Percentiles rank a stretch among this genome's conserved stretches.
Evolutionary conservation across 202 grass and related monocot species (phyloP).

Genomic region (Cymbopogon flexuosus): DNA sequence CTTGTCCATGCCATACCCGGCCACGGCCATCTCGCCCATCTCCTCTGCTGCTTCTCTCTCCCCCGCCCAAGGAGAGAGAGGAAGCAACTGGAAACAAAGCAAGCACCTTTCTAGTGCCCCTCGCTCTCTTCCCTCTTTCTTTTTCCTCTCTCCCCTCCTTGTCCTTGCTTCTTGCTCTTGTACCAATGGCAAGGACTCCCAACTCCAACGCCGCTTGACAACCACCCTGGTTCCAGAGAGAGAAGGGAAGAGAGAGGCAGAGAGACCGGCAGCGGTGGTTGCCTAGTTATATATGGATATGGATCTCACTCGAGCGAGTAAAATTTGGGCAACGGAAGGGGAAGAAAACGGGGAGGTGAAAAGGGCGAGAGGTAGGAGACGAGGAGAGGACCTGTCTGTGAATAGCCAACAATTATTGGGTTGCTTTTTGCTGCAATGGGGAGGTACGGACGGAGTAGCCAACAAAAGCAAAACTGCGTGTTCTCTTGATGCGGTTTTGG

Average conservation of each 20-base stretch:
- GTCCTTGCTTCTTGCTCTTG: slow-evolving; percentile 31
- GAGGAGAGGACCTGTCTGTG: slow-evolving; percentile 7
- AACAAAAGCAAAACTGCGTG: slow-evolving; percentile 12
- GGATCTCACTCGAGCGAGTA: slow-evolving; percentile 40
- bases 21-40: slow-evolving; percentile 41
- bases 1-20: slow-evolving; percentile 44
- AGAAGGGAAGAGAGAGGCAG: slow-evolving; percentile 6
- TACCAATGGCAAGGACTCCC: slow-evolving; percentile 23
- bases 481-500: neutral
- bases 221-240: slow-evolving; percentile 26
- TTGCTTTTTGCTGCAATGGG: neutral
- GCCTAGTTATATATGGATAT: slow-evolving; percentile 47
- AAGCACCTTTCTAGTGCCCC: neutral
- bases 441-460: neutral
- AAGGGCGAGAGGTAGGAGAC: slow-evolving; percentile 38
- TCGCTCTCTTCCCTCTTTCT: neutral
- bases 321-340: slow-evolving; percentile 24
- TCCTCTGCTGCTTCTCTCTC: slow-evolving; percentile 26
- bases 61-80: slow-evolving; percentile 32
- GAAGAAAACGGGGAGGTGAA: slow-evolving; percentile 35
- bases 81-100: slow-evolving; percentile 11
- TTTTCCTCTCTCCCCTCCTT: neutral
- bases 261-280: slow-evolving; percentile 31
- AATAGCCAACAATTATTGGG: slow-evolving; percentile 11
- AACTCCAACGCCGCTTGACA: slow-evolving; percentile 31